Evolutionary conservation across 371 early-diverging fungal genomes (phyloP).

Genomic region (Saksenaea oblongispora): DNA sequence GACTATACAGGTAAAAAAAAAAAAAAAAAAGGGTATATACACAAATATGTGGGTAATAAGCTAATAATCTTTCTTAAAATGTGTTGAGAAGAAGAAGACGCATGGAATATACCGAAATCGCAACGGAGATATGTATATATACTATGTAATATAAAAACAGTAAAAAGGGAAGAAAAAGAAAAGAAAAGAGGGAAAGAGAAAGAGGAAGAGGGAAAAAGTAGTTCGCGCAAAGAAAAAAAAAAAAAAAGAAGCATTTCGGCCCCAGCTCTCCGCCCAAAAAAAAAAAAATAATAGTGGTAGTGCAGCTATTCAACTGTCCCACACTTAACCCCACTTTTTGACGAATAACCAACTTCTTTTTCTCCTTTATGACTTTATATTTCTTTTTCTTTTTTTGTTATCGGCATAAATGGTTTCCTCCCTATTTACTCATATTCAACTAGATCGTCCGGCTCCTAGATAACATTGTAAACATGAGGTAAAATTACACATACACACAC

Average conservation of each 20-base stretch:
- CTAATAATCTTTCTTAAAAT: background rate
- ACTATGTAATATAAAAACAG: background rate
- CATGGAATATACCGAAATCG: background rate
- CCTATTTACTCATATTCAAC: slow-evolving; percentile 35
- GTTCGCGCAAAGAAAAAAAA: background rate
- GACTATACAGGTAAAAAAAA: too few relatives aligned
- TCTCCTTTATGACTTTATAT: background rate
- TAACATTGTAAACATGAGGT: background rate
- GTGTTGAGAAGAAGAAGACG: background rate
- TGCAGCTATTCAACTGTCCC: too few relatives aligned
- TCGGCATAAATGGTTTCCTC: background rate
- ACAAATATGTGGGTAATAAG: background rate
- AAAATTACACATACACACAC: background rate
- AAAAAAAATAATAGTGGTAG: background rate
- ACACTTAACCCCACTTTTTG: background rate
- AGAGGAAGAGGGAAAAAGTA: slow-evolving; percentile 3
- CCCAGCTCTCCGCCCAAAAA: background rate
- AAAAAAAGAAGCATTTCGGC: background rate
- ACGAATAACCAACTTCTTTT: background rate
- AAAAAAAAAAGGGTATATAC: background rate
- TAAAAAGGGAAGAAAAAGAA: slow-evolving; percentile 9
- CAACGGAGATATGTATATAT: slow-evolving; percentile 4
- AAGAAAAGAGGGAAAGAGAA: slow-evolving; percentile 6
- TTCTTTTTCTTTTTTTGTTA: background rate
- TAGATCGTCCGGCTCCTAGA: slow-evolving; percentile 44